Base-by-base conservation (phyloP, 202 grass and related monocot genomes). In the Digitaria exilis region DNA sequence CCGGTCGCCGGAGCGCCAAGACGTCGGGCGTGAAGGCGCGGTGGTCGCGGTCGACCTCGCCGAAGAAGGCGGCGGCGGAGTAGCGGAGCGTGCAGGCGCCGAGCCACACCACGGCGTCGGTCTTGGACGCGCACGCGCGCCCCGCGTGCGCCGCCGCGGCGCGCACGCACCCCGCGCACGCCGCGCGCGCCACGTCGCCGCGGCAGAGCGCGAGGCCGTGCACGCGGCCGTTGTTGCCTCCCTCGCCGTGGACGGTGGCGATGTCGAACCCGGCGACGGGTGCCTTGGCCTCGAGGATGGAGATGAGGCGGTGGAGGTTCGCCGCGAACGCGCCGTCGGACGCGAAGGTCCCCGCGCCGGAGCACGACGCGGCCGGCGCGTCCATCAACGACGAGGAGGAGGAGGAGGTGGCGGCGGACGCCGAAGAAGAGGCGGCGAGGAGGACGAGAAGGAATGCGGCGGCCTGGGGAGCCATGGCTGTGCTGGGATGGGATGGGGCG, bases 31-130 rank as follows among this genome's bases (percentile, higher is more conserved):
- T 0, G 29, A 79, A 21, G 61, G 48, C 54, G 30, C 9, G 34
- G 52, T 86, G 87, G 28, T 52, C 86, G 3, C 31, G 7, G 52
- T 95, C 92, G 29, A 89, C 55, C 64, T 93, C 88, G 16, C 95
- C 95, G 57, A 95, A 94, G 88, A 93, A 95, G 0, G 79, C 75
- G 1, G 49, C 12, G 5, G 42, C 42, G 14, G 92, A 82, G 95
- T 95, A 98, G 18, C 95, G 90, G 72, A 98, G 64, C 88, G 86
- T 81, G 90, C 95, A 97, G 34, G 46, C 81, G 69, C 95, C 88
- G n/a, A 91, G 90, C 95, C 95, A 98, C 19, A 95, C 61, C 69
- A 91, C 75, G 22, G 88, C 90, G 17, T 90, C 88, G 66, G 69
- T 86, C 79, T 60, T 84, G 54, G 13, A 7, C 4, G 87, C 59